Conservation (phyloP, 2,329 filamentous ascomycete genomes). For the Calonectria crousiana region DNA sequence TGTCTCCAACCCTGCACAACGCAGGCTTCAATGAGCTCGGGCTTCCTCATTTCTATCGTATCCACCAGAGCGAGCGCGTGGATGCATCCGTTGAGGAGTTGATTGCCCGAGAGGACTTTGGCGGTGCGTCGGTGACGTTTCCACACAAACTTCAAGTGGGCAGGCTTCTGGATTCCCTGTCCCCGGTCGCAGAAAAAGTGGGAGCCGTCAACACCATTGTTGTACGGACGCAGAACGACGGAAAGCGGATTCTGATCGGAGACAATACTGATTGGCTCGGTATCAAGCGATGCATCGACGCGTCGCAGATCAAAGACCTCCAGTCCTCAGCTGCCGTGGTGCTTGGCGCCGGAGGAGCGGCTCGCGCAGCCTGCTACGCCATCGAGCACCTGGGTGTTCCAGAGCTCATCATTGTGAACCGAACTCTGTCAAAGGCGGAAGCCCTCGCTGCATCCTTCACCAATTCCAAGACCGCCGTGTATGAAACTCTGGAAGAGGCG, state of each 20-base stretch:
- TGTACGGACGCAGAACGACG: neutral
- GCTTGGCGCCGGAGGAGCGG: conserved; percentile 23
- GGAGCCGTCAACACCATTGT: conserved; percentile 26
- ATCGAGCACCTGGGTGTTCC: conserved; percentile 14
- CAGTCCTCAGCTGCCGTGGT: conserved; percentile 20
- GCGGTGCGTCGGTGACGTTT: conserved; percentile 21
- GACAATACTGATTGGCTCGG: conserved; percentile 29
- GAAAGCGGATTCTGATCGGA: conserved; percentile 13
- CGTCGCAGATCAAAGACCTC: neutral
- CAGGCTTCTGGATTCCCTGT: conserved; percentile 12
- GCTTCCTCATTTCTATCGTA: conserved; percentile 20
- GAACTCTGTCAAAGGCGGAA: conserved; percentile 18
- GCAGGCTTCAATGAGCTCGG: conserved; percentile 15
- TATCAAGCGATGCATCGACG: conserved; percentile 21
- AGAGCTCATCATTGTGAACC: conserved; percentile 23
- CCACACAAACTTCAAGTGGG: conserved; percentile 25
- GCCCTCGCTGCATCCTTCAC: conserved; percentile 4
- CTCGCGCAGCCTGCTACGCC: conserved; percentile 26
- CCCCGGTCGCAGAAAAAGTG: conserved; percentile 3
- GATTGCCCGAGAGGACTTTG: conserved; percentile 20
- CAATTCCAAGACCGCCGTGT: neutral
- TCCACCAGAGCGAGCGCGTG: conserved; percentile 22
- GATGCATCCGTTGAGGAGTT: conserved; percentile 17
- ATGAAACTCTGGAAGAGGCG: conserved; percentile 5
- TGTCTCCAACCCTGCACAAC: conserved; percentile 26